Evolutionary conservation across 306 rosid species (phyloP).

Genomic region (Pterocarpus macrocarpus): DNA sequence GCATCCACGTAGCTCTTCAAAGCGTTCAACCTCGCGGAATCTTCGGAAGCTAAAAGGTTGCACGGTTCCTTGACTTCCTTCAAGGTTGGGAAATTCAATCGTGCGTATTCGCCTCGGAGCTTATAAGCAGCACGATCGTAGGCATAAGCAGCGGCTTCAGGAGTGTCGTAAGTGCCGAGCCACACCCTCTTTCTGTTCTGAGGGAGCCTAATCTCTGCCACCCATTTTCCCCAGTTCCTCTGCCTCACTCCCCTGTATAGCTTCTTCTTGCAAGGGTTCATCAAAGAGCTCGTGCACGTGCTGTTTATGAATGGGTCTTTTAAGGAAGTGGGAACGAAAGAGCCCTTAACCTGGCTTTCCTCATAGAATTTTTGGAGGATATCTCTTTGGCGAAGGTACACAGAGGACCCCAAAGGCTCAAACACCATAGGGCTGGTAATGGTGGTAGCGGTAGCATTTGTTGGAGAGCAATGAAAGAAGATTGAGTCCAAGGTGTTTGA

Average conservation of each 20-base stretch:
- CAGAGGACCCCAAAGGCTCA: conserved; percentile 77
- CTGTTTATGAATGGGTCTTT: too few relatives aligned
- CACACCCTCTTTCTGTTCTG: conserved; percentile 97
- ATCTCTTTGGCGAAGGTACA: conserved; percentile 77
- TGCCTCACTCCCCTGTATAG: conserved; percentile 97
- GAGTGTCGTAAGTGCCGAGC: conserved; percentile 92
- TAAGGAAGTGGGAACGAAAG: background rate
- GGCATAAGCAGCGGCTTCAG: conserved; percentile 97
- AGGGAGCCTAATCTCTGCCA: conserved; percentile 93
- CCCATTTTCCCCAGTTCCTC: conserved; percentile 99
- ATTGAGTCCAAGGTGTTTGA: conserved; percentile 89
- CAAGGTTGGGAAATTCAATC: conserved; percentile 79
- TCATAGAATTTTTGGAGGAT: conserved; percentile 74
- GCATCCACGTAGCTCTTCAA: conserved; percentile 79
- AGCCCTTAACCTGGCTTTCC: conserved; percentile 46
- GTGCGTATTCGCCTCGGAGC: conserved; percentile 95
- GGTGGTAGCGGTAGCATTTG: conserved; percentile 8
- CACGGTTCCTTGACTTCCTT: conserved; percentile 65
- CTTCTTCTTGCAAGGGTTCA: conserved; percentile 59
- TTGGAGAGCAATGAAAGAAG: conserved; percentile 62
- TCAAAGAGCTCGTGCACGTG: conserved; percentile 23
- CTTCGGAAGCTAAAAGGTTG: conserved; percentile 59
- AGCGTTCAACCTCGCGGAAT: conserved; percentile 64
- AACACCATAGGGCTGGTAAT: conserved; percentile 7
- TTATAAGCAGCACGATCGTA: conserved; percentile 94